phyloP scores from a whole-genome alignment of 768 basidiomycete genomes.

The Rhodotorula diobovata region DNA sequence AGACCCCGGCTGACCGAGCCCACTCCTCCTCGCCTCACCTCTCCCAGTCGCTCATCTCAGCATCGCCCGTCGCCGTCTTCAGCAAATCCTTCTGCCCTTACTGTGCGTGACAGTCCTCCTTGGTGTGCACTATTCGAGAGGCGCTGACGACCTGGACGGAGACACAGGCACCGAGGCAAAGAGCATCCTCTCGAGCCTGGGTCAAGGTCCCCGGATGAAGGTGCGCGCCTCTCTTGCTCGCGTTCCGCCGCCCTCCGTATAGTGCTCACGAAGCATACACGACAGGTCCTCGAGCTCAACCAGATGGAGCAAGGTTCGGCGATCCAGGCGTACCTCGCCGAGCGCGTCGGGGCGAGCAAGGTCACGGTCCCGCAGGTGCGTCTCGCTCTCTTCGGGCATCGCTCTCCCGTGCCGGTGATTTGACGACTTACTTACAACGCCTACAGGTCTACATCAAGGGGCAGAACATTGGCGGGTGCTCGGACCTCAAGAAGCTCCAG shows the following conservation, averaged over 20 bases:
- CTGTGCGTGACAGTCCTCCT: slow-evolving; percentile 3
- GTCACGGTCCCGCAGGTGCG: slow-evolving; percentile 42
- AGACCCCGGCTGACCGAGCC: too few relatives aligned
- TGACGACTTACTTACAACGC: neutral
- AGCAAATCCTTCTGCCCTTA: slow-evolving; percentile 35
- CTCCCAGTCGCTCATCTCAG: slow-evolving; percentile 6
- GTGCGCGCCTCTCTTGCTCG: neutral
- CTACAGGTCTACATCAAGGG: slow-evolving; percentile 40
- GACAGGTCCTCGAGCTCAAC: slow-evolving; percentile 30
- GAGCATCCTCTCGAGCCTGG: slow-evolving; percentile 17
- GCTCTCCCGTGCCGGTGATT: too few relatives aligned
- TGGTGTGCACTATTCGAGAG: too few relatives aligned
- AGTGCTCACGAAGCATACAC: neutral
- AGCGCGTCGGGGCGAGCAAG: slow-evolving; percentile 1
- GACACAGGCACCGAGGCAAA: slow-evolving; percentile 19
- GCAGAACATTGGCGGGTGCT: slow-evolving; percentile 37
- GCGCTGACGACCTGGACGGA: neutral
- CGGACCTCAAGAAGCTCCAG: slow-evolving; percentile 37
- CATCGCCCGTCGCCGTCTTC: slow-evolving; percentile 17
- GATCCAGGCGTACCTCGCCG: slow-evolving; percentile 30
- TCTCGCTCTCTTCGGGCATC: neutral
- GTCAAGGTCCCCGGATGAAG: slow-evolving; percentile 17
- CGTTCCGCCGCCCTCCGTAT: neutral
- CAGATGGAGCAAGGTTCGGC: slow-evolving; percentile 14
- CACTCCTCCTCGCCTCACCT: neutral